Base-by-base conservation (phyloP, 305 asterid species). In the Nicotiana rustica region DNA sequence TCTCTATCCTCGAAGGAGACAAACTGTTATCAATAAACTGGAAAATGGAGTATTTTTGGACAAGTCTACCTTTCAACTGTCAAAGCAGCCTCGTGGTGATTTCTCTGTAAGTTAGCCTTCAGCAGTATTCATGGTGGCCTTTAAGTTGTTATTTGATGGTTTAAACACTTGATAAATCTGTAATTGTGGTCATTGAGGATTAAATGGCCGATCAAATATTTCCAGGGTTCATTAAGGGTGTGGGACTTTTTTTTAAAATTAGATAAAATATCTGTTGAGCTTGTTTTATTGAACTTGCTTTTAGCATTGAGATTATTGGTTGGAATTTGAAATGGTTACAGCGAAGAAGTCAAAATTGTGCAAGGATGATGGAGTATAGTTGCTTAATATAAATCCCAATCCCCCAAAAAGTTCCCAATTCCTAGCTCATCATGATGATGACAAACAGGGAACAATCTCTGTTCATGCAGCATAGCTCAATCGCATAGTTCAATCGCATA, bases 21-120 rank as follows among this genome's bases (percentile, higher is more conserved):
- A 85, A 68, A 84, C 81, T 82, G 87, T 85, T 77, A 73, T 75
- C 59, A 86, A 85, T 81, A 87, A 92, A 85, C 90, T 88, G 83
- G 83, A 90, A 80, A 87, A 94, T 59, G 92, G 93, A 81, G 92
- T 86, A 84, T 89, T 91, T 86, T 85, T 81, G 35, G 97, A 92
- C 85, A 94, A 89, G 89, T 93, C 98, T 49, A 81, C 89, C 78
- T 93, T 91, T 83, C 92, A 83, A 75, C 82, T 89, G 83, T 79
- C 86, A 69, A 89, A 86, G 82, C 83, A 62, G 81, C 86, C 82
- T 81, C 82, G 25, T 84, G 85, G 86, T 67, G 87, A 82, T 85
- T 80, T 88, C 85, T 77, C 82, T 85, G 91, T 93, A 88, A 91
- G 89, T 75, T 78, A 89, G 86, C 79, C 29, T 47, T 47, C 44